Evolutionary conservation across 306 rosid species (phyloP), one percentile per base, ranked within the genome.

Genomic region (Glycine tomentella): DNA sequence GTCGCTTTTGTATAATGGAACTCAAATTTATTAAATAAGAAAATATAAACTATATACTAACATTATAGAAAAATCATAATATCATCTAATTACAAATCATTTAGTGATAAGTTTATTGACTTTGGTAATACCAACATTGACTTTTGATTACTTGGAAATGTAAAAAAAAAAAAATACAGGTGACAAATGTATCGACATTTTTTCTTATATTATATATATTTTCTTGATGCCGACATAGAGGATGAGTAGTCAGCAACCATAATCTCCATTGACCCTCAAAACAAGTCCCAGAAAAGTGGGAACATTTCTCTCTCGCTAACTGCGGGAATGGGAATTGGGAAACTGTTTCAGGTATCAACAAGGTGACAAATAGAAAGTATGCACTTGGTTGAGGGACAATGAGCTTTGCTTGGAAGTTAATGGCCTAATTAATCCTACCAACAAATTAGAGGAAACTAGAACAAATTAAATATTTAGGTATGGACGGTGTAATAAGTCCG

Each of bases 251-350:
- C 8, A 4, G 5, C 9, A 46, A 67, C 65, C 70, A 74, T 38
- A n/a, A 62, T 38, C 76, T 36, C 34, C 8, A 17, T 36, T 13
- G 11, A 0, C 8, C 10, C 38, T 76, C 78, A 10, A 48, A 46
- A 46, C 45, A 42, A 8, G 44, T 61, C 38, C 69, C 76, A 59
- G 69, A 42, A 65, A 51, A 45, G 75, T 62, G 44, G 40, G 67
- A 61, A 31, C 67, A 61, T 50, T 12, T 50, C 15, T 50, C 51
- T 46, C 12, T 46, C 3, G 9, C 0, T 42, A 42, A 6, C 2
- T 7, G 9, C 1, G 46, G 46, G 46, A 42, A 42, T 42, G 46
- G 46, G 9, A 42, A 42, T 25, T 25, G 31, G 31, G 31, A 25
- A 7, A 8, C 7, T 42, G 9, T 42, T 4, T 42, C 8, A 7